Evolutionary conservation across 257 asterid genomes (phyloP), one percentile per base, ranked within the genome.

Genomic region (Solanum verrucosum): DNA sequence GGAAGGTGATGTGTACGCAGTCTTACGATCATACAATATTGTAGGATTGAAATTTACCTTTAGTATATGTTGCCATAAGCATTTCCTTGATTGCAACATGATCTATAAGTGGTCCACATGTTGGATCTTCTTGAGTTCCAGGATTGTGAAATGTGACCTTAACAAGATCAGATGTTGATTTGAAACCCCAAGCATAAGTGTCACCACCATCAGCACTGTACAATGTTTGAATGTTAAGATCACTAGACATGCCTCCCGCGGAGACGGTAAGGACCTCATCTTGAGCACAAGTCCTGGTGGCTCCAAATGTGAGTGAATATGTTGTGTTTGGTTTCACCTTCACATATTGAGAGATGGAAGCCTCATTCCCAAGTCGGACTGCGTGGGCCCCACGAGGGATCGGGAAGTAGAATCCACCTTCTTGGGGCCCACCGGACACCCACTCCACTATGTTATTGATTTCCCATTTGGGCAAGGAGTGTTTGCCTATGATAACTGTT

Each of bases 251-350:
- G 9, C 96, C 96, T 5, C 93, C 93, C 70, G 92, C 93, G 0
- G 97, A 93, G 5, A 95, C 92, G 52, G 89, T 88, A 38, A 95
- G 90, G 86, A 73, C 94, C 93, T 94, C 98, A 9, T 96, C 95
- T 52, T 94, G 98, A 3, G 97, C 98, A 83, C 98, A 95, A 2
- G 98, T 95, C 72, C 98, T 91, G 2, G 98, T 96, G 35, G 95
- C 95, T 0, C 94, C 95, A 49, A 94, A 95, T 49, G 98, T 95
- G 40, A 96, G 90, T 7, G 93, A 85, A 83, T 94, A 95, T 38
- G 63, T 68, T 0, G 88, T 16, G 1, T 94, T 92, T 0, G 91
- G 88, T 65, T 90, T 94, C 85, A 96, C 86, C 13, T 87, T 87
- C 83, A 96, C 91, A 68, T 90, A 49, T 74, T 95, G 97, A 1